Evolutionary conservation across 169 alveolate genomes (phyloP), one percentile per base, ranked within the genome.

Genomic region (Plasmodium yoelii): DNA sequence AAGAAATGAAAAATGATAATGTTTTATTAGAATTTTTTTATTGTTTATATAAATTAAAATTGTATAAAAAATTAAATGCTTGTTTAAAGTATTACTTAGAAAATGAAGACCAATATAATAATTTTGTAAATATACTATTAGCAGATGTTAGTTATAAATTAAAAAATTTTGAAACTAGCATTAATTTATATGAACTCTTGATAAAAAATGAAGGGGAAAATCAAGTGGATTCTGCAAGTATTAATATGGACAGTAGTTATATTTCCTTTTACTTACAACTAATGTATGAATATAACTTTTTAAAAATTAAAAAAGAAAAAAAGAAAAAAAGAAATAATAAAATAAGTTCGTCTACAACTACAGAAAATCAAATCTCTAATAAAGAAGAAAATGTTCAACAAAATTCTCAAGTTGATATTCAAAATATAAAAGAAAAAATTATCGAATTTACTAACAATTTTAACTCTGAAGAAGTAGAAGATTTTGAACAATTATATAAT

Each of bases 1-100:
- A 18, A 65, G 5, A 60, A 12, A 68, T 82, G 19, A 67, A 68
- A 61, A 42, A 18, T 59, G 69, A 82, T 42, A 82, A 82, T 42
- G 73, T 82, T 34, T 49, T 82, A 68, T 82, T 68, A 22, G 90
- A 82, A 70, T 61, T 82, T 3, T 82, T 82, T 70, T 82, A 82
- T 56, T 82, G 73, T 57, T 53, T 82, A 64, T 82, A 82, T 60
- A 82, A 82, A 68, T 56, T 82, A 61, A 42, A 57, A 15, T 53
- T 55, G 61, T 70, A 53, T 55, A 82, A 82, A 56, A 82, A 82
- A 61, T 64, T 82, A 18, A 67, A 56, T 68, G 90, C 86, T 15
- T 82, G 86, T 39, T 68, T 82, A 59, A 82, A 82, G 15, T 82
- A 67, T 60, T 24, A 55, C 13, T 1, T 47, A 46, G 86, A 82